Percentiles rank a stretch among this genome's conserved stretches.
phyloP scores from a whole-genome alignment of 805 yeast genomes.

The Saccharomycopsis sp. region DNA sequence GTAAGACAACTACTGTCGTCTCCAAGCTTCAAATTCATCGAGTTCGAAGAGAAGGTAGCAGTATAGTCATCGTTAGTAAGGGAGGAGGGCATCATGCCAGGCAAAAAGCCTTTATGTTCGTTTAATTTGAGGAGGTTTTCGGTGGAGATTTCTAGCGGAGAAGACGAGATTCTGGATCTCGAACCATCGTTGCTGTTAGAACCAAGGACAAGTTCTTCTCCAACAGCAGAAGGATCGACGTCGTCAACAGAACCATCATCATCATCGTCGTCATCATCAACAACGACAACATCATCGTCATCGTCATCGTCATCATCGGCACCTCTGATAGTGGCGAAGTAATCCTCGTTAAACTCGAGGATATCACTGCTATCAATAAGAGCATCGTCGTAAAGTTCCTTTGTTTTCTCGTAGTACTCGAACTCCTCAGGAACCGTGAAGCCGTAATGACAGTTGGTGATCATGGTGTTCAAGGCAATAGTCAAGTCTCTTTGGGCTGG shows the following conservation, averaged over 20 bases:
- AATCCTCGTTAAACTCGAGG: not conserved
- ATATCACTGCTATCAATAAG: not conserved
- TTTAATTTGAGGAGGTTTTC: conserved; percentile 4
- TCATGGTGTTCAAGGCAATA: conserved; percentile 43
- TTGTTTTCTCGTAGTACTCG: not conserved
- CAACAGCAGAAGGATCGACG: not conserved
- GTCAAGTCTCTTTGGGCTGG: conserved; percentile 47
- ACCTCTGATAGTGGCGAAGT: not conserved
- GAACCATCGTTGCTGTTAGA: not conserved
- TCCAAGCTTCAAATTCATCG: not conserved
- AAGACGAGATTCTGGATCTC: not conserved
- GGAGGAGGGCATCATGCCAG: not conserved
- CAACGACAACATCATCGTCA: not conserved
- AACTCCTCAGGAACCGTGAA: conserved; percentile 69
- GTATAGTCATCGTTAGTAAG: not conserved
- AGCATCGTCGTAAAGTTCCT: not conserved
- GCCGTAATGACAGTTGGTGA: conserved; percentile 27
- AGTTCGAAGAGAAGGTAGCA: not conserved
- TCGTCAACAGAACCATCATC: not conserved
- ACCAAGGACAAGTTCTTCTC: not conserved
- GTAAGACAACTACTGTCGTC: not conserved
- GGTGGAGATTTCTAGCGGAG: conserved; percentile 9
- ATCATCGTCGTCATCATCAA: conserved; percentile 1
- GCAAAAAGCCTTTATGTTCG: not conserved
- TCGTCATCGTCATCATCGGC: conserved; percentile 4